Base-by-base conservation (phyloP, 2,329 filamentous ascomycete genomes). In the Phialophora verrucosa region DNA sequence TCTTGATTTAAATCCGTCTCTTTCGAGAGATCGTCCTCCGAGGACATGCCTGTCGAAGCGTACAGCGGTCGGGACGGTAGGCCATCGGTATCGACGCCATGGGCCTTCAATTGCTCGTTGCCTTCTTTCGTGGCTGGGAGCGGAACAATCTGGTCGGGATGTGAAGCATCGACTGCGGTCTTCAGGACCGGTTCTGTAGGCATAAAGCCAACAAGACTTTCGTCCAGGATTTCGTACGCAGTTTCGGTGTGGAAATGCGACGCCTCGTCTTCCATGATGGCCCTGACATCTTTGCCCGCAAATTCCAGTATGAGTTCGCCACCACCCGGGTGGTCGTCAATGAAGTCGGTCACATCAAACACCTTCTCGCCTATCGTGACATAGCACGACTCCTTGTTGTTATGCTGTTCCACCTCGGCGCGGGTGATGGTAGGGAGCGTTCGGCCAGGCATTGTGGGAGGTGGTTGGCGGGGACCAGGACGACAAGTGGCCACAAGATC, bases 161-260 rank as follows among this genome's bases (percentile, higher is more conserved):
- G 78, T 27, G 77, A 70, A 73, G 82, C 83, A 67, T 84, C 78
- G 54, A 79, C 79, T 10, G 80, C 83, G 29, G 79, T 77, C 58
- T 87, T 82, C 59, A 84, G 77, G 4, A 85, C 77, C 68, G 87
- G 84, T 44, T 88, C 84, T 1, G 85, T 85, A 4, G 85, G 84
- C 38, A 97, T 82, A 74, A 96, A 96, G 17, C 92, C 95, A 67
- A 98, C 84, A 17, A 94, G 84, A 54, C 87, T 90, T 49, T 98
- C 95, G 54, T 96, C 91, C 29, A 99, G 84, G 14, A 98, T 91
- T 74, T 98, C 94, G 79, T 97, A 99, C n/a, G 95, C 95, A 1
- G 93, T 85, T 68, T 98, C 93, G 56, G 91, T 92, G 78, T 99
- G 95, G 51, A 83, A 81, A 76, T 99, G 95, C 38, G 93, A 97